Percentiles rank a stretch among this genome's conserved stretches.
phyloP scores from a whole-genome alignment of 2,329 filamentous ascomycete genomes.

The Eurotiales sp. region DNA sequence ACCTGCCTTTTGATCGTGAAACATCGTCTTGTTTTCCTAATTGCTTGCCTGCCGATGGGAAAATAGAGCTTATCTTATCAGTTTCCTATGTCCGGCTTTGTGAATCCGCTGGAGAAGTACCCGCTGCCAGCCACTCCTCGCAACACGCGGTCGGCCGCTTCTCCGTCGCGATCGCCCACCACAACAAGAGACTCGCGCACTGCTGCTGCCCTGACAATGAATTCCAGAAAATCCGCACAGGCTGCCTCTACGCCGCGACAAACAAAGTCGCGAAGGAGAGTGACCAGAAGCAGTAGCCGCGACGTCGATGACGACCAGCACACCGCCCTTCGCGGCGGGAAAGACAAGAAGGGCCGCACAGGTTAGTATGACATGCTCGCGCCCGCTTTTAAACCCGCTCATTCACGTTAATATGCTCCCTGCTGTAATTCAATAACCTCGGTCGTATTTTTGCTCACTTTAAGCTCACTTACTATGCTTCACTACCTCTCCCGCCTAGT shows the following conservation, averaged over 20 bases:
- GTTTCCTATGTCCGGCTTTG: not conserved
- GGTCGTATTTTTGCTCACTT: not conserved
- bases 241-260: not conserved
- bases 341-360: slow-evolving; percentile 2
- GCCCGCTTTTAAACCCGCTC: not conserved
- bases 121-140: slow-evolving; percentile 6
- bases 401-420: not conserved
- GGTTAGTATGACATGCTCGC: slow-evolving; percentile 1
- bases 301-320: not conserved
- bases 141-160: slow-evolving; percentile 11
- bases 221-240: not conserved
- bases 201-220: not conserved
- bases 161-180: not conserved
- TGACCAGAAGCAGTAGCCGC: slow-evolving; percentile 7
- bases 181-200: not conserved
- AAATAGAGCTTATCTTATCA: slow-evolving; percentile 9
- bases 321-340: slow-evolving; percentile 1
- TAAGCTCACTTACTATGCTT: not conserved
- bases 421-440: not conserved
- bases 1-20: not conserved
- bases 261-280: not conserved
- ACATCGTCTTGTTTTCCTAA: not conserved
- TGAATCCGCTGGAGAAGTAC: slow-evolving; percentile 7
- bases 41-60: not conserved
- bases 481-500: not conserved